These are phyloP conservation scores for Pseudevernia furfuracea DNA, from an alignment of 495 filamentous ascomycete genomes.

Conservation along the genomic window DNA sequence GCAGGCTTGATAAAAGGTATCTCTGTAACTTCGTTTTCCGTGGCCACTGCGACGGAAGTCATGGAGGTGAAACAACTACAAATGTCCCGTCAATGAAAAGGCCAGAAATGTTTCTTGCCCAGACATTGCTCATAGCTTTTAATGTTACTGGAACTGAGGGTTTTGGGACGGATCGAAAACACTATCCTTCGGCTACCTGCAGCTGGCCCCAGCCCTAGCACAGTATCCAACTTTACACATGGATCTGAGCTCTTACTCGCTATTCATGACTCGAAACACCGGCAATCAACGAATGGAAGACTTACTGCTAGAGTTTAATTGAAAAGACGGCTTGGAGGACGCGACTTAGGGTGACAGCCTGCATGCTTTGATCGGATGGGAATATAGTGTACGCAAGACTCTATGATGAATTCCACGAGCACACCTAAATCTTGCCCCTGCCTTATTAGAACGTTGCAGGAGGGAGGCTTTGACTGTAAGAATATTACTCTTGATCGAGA, in stretches of 20 bases:
- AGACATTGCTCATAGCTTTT: slow-evolving; percentile 72
- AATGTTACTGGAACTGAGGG: not conserved
- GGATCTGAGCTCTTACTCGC: not conserved
- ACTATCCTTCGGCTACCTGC: slow-evolving; percentile 75
- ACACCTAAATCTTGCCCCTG: not conserved
- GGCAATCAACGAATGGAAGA: not conserved
- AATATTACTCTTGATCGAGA: not conserved
- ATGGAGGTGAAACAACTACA: slow-evolving; percentile 80
- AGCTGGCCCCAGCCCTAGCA: slow-evolving; percentile 78
- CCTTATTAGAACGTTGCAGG: not conserved
- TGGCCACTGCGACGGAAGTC: slow-evolving; percentile 79
- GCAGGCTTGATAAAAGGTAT: slow-evolving; percentile 98
- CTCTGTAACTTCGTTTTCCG: slow-evolving; percentile 72
- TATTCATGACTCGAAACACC: not conserved
- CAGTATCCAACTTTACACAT: not conserved
- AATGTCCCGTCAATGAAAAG: slow-evolving; percentile 78
- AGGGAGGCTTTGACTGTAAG: not conserved
- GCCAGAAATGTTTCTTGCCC: slow-evolving; percentile 94
- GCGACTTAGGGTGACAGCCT: not conserved
- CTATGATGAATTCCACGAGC: no score
- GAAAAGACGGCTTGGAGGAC: not conserved
- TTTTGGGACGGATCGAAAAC: slow-evolving; percentile 16
- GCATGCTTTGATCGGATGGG: not conserved
- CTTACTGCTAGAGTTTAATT: not conserved
- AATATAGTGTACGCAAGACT: not conserved